Conservation (phyloP, 306 rosid genomes). For the Casuarina equisetifolia region DNA sequence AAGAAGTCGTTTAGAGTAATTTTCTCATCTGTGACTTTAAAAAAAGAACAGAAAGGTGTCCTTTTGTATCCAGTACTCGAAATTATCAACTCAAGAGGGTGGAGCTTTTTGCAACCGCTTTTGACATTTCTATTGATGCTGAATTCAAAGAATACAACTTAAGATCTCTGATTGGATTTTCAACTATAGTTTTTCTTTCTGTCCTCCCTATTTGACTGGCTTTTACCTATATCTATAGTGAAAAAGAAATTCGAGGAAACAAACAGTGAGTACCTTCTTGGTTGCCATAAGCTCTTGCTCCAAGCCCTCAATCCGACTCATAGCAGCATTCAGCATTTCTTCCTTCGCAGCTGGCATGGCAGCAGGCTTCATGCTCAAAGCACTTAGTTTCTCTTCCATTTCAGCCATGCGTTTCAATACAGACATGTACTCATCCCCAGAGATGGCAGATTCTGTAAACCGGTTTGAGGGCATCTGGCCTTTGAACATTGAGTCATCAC, state of each 20-base stretch:
- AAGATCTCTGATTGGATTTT: no score
- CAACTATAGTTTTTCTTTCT: neutral
- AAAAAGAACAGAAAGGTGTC: neutral
- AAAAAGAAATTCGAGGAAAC: neutral
- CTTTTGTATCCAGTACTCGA: neutral
- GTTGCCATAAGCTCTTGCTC: conserved; percentile 67
- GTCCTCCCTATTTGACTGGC: neutral
- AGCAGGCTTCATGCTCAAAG: conserved; percentile 46
- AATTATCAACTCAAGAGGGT: neutral
- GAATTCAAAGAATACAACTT: neutral
- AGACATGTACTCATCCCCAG: conserved; percentile 44
- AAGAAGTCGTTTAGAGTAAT: neutral
- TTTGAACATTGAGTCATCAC: conserved; percentile 29
- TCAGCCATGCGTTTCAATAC: conserved; percentile 85
- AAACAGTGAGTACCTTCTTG: conserved; percentile 54
- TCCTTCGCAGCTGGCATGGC: conserved; percentile 72
- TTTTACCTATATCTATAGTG: neutral
- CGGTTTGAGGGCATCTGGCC: conserved; percentile 26
- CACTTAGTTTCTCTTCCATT: conserved; percentile 59
- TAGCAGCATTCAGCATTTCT: conserved; percentile 56
- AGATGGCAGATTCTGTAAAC: conserved; percentile 40
- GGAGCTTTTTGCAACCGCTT: neutral
- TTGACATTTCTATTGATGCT: neutral
- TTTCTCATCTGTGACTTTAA: neutral
- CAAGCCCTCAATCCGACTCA: conserved; percentile 50